Percentiles rank a stretch among this genome's conserved stretches.
Conservation (phyloP, 441 rosid species). For the Aleurites moluccanus region DNA sequence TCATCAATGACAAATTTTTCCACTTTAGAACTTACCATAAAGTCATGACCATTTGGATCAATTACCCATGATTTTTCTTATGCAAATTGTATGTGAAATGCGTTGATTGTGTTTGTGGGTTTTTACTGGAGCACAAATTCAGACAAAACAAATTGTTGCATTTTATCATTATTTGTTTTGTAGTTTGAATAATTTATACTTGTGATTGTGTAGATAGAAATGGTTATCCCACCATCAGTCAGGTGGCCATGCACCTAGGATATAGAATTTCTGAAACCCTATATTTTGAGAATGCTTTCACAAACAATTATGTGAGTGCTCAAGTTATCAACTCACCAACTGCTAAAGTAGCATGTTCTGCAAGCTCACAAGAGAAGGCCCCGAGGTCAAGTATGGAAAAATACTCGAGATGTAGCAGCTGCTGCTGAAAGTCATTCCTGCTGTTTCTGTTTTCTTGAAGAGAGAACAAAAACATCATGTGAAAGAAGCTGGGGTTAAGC, state of each 20-base stretch:
- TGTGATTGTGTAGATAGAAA: constrained; percentile 8
- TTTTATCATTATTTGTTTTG: no score
- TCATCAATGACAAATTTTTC: no score
- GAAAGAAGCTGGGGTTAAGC: constrained; percentile 62
- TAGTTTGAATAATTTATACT: no score
- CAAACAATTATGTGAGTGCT: constrained; percentile 73
- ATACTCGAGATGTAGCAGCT: constrained; percentile 73
- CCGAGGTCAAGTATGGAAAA: constrained; percentile 54
- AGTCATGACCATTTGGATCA: no score
- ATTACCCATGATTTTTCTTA: no score
- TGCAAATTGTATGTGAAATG: no score
- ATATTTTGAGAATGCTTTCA: constrained; percentile 74
- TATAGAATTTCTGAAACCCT: constrained; percentile 61
- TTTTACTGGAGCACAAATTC: no score
- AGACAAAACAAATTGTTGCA: no score
- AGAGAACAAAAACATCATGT: constrained; percentile 78
- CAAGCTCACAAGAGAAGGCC: constrained; percentile 78
- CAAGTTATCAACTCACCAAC: constrained; percentile 81
- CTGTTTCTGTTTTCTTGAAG: constrained; percentile 55
- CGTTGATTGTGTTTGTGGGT: no score
- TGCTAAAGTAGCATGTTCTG: constrained; percentile 72
- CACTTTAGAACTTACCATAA: no score
- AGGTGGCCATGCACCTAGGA: constrained; percentile 55
- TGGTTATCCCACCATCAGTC: constrained; percentile 86
- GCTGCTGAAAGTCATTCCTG: constrained; percentile 62